These are phyloP conservation scores for Phyllosticta citribraziliensis DNA, from an alignment of 2,329 filamentous ascomycete genomes.

Conservation along the genomic window DNA sequence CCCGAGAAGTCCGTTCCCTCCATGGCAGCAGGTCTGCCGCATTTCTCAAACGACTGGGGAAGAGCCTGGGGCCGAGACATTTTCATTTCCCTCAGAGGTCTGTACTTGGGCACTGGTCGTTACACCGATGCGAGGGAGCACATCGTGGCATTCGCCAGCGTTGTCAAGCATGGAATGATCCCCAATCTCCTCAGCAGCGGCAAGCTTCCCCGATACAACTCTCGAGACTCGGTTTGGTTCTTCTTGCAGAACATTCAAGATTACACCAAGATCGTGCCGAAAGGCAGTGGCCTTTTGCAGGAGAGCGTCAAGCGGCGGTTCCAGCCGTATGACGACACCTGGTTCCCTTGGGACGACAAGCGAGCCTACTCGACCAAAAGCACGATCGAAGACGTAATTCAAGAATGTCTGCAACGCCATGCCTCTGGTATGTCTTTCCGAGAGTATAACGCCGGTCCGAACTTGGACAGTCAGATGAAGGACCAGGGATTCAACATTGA, in stretches of 20 bases:
- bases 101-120: constrained; percentile 84
- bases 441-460: constrained; percentile 84
- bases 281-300: constrained; percentile 63
- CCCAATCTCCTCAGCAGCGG: constrained; percentile 86
- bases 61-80: constrained; percentile 96
- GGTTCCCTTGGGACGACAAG: constrained; percentile 72
- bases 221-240: constrained; percentile 95
- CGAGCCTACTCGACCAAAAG: constrained; percentile 79
- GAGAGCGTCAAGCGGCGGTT: constrained; percentile 76
- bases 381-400: constrained; percentile 78
- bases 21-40: constrained; percentile 83
- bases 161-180: constrained; percentile 97
- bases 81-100: constrained; percentile 85
- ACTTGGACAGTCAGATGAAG: constrained; percentile 87
- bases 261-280: constrained; percentile 70
- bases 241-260: constrained; percentile 95
- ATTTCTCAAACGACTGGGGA: constrained; percentile 90
- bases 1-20: constrained; percentile 76
- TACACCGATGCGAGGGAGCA: constrained; percentile 87
- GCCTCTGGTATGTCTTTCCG: constrained; percentile 84
- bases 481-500: constrained; percentile 86
- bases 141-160: constrained; percentile 87
- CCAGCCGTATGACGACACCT: constrained; percentile 89
- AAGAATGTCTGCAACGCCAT: constrained; percentile 87
- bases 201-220: constrained; percentile 83